Evolutionary conservation across 805 yeast species (phyloP).

Genomic region (Candida chauliodis): DNA sequence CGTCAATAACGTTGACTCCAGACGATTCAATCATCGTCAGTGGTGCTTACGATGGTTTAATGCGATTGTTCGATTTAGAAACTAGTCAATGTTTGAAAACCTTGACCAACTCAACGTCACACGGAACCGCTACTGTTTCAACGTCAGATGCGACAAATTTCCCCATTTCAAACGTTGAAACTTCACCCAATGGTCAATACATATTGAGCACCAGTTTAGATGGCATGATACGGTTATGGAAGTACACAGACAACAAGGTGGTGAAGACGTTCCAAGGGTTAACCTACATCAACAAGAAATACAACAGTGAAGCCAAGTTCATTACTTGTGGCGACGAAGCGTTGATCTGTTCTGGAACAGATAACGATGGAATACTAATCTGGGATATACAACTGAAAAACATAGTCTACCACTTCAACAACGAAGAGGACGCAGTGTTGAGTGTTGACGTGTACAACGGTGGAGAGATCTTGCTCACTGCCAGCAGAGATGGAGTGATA

Average conservation of each 20-base stretch:
- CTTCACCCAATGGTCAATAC: constrained; percentile 79
- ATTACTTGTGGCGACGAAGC: constrained; percentile 34
- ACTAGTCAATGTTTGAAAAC: constrained; percentile 93
- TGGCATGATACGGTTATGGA: constrained; percentile 80
- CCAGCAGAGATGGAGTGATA: constrained; percentile 22
- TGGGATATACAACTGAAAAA: constrained; percentile 69
- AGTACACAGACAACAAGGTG: constrained; percentile 74
- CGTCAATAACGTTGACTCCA: constrained; percentile 66
- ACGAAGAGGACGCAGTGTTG: constrained; percentile 28
- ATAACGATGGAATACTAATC: constrained; percentile 47
- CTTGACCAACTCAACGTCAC: constrained; percentile 66
- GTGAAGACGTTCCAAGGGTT: constrained; percentile 62
- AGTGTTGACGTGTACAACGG: constrained; percentile 36
- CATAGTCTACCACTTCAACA: constrained; percentile 29
- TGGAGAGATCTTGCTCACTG: constrained; percentile 34
- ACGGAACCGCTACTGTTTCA: constrained; percentile 57
- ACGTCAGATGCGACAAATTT: constrained; percentile 45
- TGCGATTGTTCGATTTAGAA: constrained; percentile 82
- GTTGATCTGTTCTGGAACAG: constrained; percentile 60
- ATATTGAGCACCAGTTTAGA: constrained; percentile 77
- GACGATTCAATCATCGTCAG: constrained; percentile 82
- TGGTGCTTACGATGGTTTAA: constrained; percentile 88
- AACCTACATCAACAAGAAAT: constrained; percentile 46
- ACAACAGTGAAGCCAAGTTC: constrained; percentile 51
- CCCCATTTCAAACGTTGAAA: constrained; percentile 71